These are phyloP conservation scores for Blastobotrys ciferrii DNA, from an alignment of 1,139 yeast genomes.

Conservation along the genomic window DNA sequence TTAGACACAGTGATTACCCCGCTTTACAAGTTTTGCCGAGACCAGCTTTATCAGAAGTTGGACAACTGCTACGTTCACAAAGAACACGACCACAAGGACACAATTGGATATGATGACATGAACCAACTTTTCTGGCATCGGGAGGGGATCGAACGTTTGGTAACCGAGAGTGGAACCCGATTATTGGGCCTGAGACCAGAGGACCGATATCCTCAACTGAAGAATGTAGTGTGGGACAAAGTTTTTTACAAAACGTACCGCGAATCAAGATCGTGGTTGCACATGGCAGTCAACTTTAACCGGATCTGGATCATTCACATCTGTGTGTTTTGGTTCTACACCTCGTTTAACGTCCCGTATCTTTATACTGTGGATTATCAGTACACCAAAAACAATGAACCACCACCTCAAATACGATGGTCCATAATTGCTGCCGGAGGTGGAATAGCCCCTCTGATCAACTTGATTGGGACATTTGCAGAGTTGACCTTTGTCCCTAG, in stretches of 20 bases:
- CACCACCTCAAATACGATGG: constrained; percentile 59
- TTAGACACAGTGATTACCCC: constrained; percentile 75
- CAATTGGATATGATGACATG: constrained; percentile 83
- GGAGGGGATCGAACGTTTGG: constrained; percentile 54
- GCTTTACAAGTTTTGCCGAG: constrained; percentile 58
- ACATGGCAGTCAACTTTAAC: constrained; percentile 70
- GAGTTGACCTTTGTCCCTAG: constrained; percentile 70
- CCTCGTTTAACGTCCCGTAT: constrained; percentile 73
- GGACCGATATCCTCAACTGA: constrained; percentile 49
- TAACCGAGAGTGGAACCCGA: constrained; percentile 42
- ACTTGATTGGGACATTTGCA: constrained; percentile 58
- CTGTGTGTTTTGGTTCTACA: constrained; percentile 77
- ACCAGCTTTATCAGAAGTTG: constrained; percentile 46
- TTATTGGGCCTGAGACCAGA: constrained; percentile 46
- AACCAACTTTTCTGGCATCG: constrained; percentile 84
- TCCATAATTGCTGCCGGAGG: constrained; percentile 75
- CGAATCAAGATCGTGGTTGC: constrained; percentile 78
- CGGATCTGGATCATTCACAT: constrained; percentile 82
- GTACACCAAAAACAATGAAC: constrained; percentile 59
- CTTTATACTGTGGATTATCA: constrained; percentile 64
- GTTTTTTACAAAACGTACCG: constrained; percentile 69
- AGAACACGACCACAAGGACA: constrained; percentile 64
- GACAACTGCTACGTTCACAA: constrained; percentile 47
- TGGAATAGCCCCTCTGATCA: constrained; percentile 60
- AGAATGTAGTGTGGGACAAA: constrained; percentile 58